These are phyloP conservation scores for Zostera marina DNA, from an alignment of 116 monocot genomes.

Conservation along the genomic window DNA sequence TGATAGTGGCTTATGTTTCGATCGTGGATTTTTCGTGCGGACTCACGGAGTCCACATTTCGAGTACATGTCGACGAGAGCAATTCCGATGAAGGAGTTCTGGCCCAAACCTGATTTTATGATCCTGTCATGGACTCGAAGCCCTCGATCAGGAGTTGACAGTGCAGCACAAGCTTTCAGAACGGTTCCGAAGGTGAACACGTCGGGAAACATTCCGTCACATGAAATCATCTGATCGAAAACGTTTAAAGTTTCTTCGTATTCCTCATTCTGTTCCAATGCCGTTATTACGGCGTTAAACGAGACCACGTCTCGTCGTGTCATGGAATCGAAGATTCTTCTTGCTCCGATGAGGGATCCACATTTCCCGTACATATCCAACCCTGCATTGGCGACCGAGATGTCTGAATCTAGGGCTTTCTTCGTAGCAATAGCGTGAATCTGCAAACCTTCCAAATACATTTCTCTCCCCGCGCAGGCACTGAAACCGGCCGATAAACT, in stretches of 20 bases:
- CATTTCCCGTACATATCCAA: constrained; percentile 88
- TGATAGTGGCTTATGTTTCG: constrained; percentile 23
- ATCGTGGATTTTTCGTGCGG: constrained; percentile 48
- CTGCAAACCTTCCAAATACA: constrained; percentile 38
- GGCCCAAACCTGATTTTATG: constrained; percentile 56
- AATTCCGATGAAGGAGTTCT: constrained; percentile 47
- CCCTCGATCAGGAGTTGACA: constrained; percentile 37
- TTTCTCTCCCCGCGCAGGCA: constrained; percentile 57
- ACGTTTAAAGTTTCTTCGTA: constrained; percentile 35
- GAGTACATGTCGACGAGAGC: constrained; percentile 81
- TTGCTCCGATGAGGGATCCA: constrained; percentile 28
- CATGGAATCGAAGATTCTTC: constrained; percentile 38
- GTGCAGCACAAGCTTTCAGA: constrained; percentile 54
- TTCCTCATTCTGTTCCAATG: constrained; percentile 51
- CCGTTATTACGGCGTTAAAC: constrained; percentile 67
- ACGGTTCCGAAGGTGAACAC: constrained; percentile 72
- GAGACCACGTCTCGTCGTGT: constrained; percentile 40
- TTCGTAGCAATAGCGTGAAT: constrained; percentile 48
- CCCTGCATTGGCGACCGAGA: constrained; percentile 54
- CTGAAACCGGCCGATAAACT: constrained; percentile 63
- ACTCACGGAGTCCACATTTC: constrained; percentile 54
- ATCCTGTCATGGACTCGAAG: constrained; percentile 40
- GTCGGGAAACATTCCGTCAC: constrained; percentile 42
- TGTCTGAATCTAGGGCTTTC: constrained; percentile 13
- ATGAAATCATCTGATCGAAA: constrained; percentile 37